These are phyloP conservation scores for Diaporthe helianthi DNA, from an alignment of 2,329 filamentous ascomycete genomes.

Conservation along the genomic window DNA sequence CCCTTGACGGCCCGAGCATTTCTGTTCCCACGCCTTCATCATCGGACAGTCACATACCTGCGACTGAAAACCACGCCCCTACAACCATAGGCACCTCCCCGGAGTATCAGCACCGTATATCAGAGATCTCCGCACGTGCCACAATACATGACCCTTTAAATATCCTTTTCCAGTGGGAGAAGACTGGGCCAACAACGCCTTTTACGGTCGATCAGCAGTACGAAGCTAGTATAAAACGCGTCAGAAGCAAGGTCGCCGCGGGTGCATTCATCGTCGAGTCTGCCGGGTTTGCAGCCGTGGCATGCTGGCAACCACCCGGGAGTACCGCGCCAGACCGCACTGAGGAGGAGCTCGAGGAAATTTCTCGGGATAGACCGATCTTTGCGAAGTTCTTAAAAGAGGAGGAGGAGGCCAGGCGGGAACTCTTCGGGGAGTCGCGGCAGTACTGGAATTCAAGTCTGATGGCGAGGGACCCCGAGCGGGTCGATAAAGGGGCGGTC, in stretches of 20 bases:
- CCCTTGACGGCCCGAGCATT: background rate
- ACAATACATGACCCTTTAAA: background rate
- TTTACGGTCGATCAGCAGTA: background rate
- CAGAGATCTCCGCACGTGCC: conserved; percentile 9
- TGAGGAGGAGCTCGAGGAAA: background rate
- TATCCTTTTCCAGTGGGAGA: conserved; percentile 24
- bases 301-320: conserved; percentile 17
- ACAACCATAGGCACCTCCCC: background rate
- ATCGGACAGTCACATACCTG: background rate
- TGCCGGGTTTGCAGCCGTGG: conserved; percentile 16
- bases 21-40: background rate
- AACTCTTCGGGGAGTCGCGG: background rate
- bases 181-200: background rate
- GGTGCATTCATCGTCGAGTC: conserved; percentile 17
- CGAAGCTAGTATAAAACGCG: conserved; percentile 8
- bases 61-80: background rate
- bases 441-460: conserved; percentile 3
- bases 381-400: background rate
- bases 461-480: conserved; percentile 23
- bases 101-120: conserved; percentile 17
- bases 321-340: background rate
- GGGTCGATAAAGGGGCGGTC: conserved; percentile 17
- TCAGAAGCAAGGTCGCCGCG: background rate
- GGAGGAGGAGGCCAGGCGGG: background rate
- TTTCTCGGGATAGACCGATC: background rate